Percentiles rank a stretch among this genome's conserved stretches.
Conservation (phyloP, 2,329 filamentous ascomycete genomes). For the Immersiporthe knoxdaviesiana region DNA sequence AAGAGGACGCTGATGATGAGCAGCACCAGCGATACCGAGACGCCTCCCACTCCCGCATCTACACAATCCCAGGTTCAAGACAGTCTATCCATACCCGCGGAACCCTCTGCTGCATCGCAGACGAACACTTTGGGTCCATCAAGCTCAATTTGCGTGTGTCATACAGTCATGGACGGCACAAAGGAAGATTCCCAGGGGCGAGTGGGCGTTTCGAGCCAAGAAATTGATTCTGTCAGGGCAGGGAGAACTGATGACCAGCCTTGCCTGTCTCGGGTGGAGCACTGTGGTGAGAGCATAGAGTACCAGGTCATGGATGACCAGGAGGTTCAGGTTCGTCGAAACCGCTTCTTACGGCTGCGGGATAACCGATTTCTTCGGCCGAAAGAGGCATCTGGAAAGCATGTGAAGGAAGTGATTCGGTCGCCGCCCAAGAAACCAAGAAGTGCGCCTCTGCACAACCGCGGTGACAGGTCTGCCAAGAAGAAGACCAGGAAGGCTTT, state of each 20-base stretch:
- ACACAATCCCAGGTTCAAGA: not conserved
- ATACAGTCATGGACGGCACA: not conserved
- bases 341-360: not conserved
- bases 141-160: not conserved
- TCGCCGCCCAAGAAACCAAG: not conserved
- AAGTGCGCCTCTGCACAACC: not conserved
- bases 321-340: not conserved
- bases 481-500: not conserved
- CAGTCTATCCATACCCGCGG: not conserved
- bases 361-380: conserved; percentile 2
- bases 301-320: not conserved
- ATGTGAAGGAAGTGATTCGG: conserved; percentile 5
- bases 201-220: not conserved
- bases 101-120: not conserved
- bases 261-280: not conserved
- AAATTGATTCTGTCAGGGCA: not conserved
- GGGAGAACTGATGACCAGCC: not conserved
- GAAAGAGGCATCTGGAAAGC: not conserved
- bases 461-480: not conserved
- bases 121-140: not conserved
- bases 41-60: not conserved
- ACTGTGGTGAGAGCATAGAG: not conserved
- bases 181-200: not conserved
- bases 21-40: conserved; percentile 13
- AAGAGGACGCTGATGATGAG: not conserved